Base-by-base conservation (phyloP, 148 eudicot species). In the Nyssa sinensis region DNA sequence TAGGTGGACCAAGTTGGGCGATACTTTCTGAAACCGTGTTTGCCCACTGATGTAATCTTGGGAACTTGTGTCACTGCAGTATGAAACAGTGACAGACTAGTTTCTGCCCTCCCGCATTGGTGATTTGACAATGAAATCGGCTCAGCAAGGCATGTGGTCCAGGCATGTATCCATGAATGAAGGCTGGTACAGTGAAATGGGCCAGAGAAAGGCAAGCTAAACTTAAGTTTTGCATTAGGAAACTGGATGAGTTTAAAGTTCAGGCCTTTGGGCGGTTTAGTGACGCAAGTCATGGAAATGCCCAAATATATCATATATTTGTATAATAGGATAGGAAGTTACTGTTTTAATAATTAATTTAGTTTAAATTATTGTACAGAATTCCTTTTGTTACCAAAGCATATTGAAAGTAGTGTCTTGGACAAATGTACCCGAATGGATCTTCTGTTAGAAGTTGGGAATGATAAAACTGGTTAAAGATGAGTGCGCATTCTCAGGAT, bases 261-360 rank as follows among this genome's bases (percentile, higher is more conserved):
- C 31, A 57, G 32, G 62, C 44, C 62, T 64, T 58, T 68, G 75
- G 80, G 82, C 64, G 58, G 72, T 57, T 70, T 58, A 3, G 44
- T 64, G 79, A 72, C 78, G 67, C 28, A 84, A 72, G 83, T 64
- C 79, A 11, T 23, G 59, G 32, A 73, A 71, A 51, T n/a, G n/a
- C n/a, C n/a, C n/a, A n/a, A n/a, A n/a, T n/a, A n/a, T n/a, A n/a
- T n/a, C n/a, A n/a, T n/a, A n/a, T n/a, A n/a, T n/a, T n/a, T n/a
- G n/a, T n/a, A n/a, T n/a, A n/a, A n/a, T n/a, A n/a, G n/a, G n/a
- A n/a, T n/a, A n/a, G n/a, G n/a, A n/a, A n/a, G n/a, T n/a, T n/a
- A n/a, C n/a, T n/a, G n/a, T n/a, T n/a, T n/a, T n/a, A n/a, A n/a
- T n/a, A n/a, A n/a, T n/a, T n/a, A n/a, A n/a, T n/a, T n/a, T n/a